Conservation (phyloP, 2,329 filamentous ascomycete genomes). For the Hypoxylon sp. region DNA sequence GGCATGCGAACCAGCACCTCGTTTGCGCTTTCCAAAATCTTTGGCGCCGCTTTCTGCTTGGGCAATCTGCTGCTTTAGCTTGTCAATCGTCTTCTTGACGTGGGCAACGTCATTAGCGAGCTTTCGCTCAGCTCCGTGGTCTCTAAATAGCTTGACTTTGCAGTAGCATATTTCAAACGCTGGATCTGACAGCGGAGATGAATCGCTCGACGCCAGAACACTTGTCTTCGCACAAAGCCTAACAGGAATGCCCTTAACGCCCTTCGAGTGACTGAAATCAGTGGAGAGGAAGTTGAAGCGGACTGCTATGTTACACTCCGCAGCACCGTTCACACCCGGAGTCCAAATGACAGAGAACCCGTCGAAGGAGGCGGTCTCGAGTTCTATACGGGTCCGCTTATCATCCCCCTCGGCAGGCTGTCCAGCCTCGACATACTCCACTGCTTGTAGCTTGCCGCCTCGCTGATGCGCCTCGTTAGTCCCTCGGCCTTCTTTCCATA, state of each 20-base stretch:
- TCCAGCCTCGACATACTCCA: conserved; percentile 86
- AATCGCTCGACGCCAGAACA: conserved; percentile 68
- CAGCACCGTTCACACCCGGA: conserved; percentile 74
- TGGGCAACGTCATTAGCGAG: conserved; percentile 94
- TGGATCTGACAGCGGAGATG: conserved; percentile 63
- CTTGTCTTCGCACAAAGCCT: conserved; percentile 93
- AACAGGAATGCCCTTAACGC: conserved; percentile 97
- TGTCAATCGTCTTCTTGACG: conserved; percentile 96
- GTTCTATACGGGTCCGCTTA: conserved; percentile 76
- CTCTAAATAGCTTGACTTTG: conserved; percentile 96
- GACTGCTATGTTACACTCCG: conserved; percentile 89
- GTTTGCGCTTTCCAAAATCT: conserved; percentile 76
- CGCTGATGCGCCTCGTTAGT: conserved; percentile 95
- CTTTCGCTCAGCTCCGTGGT: conserved; percentile 95
- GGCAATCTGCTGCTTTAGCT: conserved; percentile 92
- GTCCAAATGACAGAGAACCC: conserved; percentile 95
- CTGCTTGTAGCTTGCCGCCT: conserved; percentile 91
- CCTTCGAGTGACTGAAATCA: conserved; percentile 98
- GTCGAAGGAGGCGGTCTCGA: conserved; percentile 88
- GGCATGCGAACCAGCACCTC: conserved; percentile 61
- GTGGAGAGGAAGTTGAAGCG: conserved; percentile 99
- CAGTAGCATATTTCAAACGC: conserved; percentile 87
- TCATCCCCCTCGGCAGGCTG: conserved; percentile 74
- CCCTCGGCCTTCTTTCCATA: conserved; percentile 97
- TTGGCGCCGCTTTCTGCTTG: conserved; percentile 80